Percentiles rank a stretch among this genome's conserved stretches.
phyloP scores from a whole-genome alignment of 192 early-diverging fungal genomes.

The Coemansia sp. region DNA sequence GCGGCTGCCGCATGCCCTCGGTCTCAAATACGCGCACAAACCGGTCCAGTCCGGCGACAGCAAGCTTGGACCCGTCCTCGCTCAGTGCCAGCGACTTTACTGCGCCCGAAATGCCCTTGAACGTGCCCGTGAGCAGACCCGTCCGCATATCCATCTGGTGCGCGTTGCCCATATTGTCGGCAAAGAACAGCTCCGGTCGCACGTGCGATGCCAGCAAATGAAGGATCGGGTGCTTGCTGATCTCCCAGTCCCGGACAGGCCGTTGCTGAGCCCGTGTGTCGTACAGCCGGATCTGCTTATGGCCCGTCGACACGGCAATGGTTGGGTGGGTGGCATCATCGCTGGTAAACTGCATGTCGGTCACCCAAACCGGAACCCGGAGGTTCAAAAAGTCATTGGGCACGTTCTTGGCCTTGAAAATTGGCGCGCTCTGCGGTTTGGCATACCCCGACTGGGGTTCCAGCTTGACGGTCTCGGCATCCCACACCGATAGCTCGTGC shows the following conservation, averaged over 20 bases:
- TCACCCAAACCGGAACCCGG: conserved; percentile 84
- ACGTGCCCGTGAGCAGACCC: conserved; percentile 56
- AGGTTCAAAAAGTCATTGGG: conserved; percentile 74
- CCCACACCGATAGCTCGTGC: conserved; percentile 77
- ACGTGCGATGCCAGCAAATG: conserved; percentile 44
- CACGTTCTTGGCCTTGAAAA: conserved; percentile 85
- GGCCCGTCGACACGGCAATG: conserved; percentile 66
- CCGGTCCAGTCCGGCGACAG: conserved; percentile 70
- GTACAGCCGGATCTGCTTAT: conserved; percentile 82
- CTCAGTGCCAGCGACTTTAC: conserved; percentile 53
- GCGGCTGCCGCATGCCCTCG: conserved; percentile 43
- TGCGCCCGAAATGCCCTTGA: conserved; percentile 56
- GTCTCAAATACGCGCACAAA: conserved; percentile 74
- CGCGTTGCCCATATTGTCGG: conserved; percentile 60
- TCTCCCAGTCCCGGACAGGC: conserved; percentile 63
- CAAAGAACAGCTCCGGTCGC: conserved; percentile 59
- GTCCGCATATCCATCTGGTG: conserved; percentile 59
- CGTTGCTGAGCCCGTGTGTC: conserved; percentile 64
- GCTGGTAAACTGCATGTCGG: conserved; percentile 70
- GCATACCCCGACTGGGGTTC: conserved; percentile 10
- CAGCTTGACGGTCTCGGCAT: conserved; percentile 16
- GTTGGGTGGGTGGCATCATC: conserved; percentile 32
- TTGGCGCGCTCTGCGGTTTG: conserved; percentile 33
- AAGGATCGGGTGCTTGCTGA: conserved; percentile 68
- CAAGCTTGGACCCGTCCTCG: conserved; percentile 53